A percentile compares a stretch with the other conserved stretches of the same genome.
These are phyloP conservation scores for Sphagnurus paluster DNA, from an alignment of 1,284 basidiomycete genomes.

Conservation along the genomic window DNA sequence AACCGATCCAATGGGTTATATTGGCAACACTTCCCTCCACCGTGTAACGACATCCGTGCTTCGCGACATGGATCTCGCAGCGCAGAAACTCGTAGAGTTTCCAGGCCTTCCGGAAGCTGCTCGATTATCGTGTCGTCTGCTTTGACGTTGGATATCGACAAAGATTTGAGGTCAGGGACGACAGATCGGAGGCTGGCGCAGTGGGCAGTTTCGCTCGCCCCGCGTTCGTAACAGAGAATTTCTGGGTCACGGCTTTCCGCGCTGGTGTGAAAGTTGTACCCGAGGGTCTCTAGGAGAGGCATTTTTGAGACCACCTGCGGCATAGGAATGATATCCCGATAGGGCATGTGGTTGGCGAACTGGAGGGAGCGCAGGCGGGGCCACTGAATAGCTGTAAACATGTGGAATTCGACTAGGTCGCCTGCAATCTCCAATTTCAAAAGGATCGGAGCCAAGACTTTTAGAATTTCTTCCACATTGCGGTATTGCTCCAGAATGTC, in stretches of 20 bases:
- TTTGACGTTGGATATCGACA: slow-evolving; percentile 4
- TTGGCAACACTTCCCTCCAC: too few species aligned
- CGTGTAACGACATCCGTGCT: not conserved
- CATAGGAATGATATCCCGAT: not conserved
- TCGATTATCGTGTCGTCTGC: slow-evolving; percentile 1
- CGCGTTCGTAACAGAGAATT: not conserved
- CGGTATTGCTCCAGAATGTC: not conserved
- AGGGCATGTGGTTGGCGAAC: slow-evolving; percentile 1
- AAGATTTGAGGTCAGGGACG: not conserved
- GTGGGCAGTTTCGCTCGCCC: not conserved
- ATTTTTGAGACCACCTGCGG: slow-evolving; percentile 1
- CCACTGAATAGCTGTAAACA: slow-evolving; percentile 1
- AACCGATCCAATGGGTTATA: not conserved
- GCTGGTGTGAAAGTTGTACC: not conserved
- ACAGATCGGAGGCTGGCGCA: not conserved
- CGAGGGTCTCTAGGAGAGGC: not conserved
- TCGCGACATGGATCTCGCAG: not conserved
- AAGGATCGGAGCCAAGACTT: not conserved
- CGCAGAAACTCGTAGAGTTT: not conserved
- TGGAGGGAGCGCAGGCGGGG: not conserved
- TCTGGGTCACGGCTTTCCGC: not conserved
- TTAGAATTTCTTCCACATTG: not conserved
- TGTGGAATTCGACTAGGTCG: slow-evolving; percentile 4
- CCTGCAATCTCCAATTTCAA: slow-evolving; percentile 1
- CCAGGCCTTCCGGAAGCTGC: not conserved